Conservation (phyloP, 768 basidiomycete genomes). For the Tulasnella sp. region DNA sequence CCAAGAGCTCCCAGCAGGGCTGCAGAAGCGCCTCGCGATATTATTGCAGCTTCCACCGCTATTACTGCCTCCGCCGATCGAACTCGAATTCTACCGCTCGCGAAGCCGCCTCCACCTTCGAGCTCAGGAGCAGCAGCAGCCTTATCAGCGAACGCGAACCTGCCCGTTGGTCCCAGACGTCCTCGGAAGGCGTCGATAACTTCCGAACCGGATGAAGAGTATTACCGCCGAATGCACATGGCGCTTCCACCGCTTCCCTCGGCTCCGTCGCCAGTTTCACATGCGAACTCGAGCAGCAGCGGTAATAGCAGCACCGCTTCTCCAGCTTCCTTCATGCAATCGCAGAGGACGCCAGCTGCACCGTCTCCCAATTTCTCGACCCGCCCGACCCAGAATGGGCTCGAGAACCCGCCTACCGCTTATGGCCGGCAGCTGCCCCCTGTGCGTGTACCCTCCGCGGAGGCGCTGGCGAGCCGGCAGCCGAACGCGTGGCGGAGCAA, state of each 20-base stretch:
- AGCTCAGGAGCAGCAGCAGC: slow-evolving; percentile 2
- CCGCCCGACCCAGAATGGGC: background rate
- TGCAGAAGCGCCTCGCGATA: background rate
- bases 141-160: background rate
- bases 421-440: background rate
- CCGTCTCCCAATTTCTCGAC: background rate
- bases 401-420: background rate
- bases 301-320: too few species aligned
- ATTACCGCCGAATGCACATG: background rate
- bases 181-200: background rate
- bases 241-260: slow-evolving; percentile 12
- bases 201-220: background rate
- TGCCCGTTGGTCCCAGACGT: background rate
- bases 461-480: background rate
- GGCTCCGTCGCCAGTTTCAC: background rate
- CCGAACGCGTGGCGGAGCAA: background rate
- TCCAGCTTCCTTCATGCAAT: background rate
- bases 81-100: background rate
- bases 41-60: too few species aligned
- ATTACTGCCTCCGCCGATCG: background rate
- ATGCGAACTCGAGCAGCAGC: too few species aligned
- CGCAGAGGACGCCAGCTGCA: background rate
- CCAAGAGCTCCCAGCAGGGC: background rate
- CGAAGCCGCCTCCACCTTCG: background rate
- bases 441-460: background rate